Base-by-base conservation (phyloP, 2,329 filamentous ascomycete genomes). In the Penicillium sp. region DNA sequence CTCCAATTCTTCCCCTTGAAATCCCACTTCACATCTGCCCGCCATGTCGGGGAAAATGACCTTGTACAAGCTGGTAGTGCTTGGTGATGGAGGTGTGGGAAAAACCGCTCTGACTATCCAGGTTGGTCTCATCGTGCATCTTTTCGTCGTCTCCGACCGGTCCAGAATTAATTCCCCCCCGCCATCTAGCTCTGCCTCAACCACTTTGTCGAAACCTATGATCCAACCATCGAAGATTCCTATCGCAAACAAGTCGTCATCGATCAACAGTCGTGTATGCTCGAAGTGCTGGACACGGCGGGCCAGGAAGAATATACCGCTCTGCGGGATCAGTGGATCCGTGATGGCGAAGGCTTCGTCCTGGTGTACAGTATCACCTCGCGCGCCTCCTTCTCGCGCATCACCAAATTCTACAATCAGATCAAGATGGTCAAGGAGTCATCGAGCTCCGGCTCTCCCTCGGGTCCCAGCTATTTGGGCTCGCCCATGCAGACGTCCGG, bases 301-400 rank as follows among this genome's bases (percentile, higher is more conserved):
- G 92, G 92, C 41, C 92, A 98, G 66, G 92, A 98, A 70, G 92
- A 98, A 70, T 98, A 96, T 69, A 95, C 90, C 48, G 92, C 92
- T 31, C 72, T 96, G 57, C 79, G 92, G 59, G 92, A 96, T 65
- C 92, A 96, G 71, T 96, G 90, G 90, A 96, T 96, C 64, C 81
- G 92, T 55, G 90, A 96, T 61, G 90, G 92, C 51, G 92, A 98
- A 66, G 92, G 92, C 13, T 96, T 96, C 62, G 86, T 98, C 18
- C 76, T 98, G 45, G 92, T 98, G 50, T 96, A 98, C 74, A 95
- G 88, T 72, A 96, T 98, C 68, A 95, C 92, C 10, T 96, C 90
- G 35, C 84, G 92, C 57, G 89, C 89, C 22, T 96, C 90, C 13
- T 96, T 96, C 63, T 82, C 84, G 41, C 84, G 90, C 62, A 95